A percentile compares a stretch with the other conserved stretches of the same genome.
Evolutionary conservation across 495 filamentous ascomycete species (phyloP).

Genomic region (Elasticomyces elasticus): DNA sequence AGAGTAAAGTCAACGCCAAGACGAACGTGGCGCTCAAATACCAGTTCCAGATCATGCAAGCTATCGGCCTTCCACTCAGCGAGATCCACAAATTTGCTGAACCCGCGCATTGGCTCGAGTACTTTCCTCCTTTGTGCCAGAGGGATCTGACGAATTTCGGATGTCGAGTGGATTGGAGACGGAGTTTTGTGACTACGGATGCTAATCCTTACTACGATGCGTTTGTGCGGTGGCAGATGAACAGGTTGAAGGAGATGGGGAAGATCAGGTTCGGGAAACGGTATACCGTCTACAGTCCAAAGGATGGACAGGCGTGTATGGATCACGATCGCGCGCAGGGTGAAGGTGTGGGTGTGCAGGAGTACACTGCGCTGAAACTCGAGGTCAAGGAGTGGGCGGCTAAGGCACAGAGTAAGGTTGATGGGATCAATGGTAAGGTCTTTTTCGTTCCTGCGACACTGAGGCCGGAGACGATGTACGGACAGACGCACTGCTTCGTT

Average conservation of each 20-base stretch:
- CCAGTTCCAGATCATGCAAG: slow-evolving; percentile 82
- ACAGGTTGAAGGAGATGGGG: slow-evolving; percentile 71
- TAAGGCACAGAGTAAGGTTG: slow-evolving; percentile 50
- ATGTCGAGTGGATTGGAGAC: slow-evolving; percentile 80
- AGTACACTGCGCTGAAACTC: slow-evolving; percentile 87
- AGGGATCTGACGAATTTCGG: slow-evolving; percentile 76
- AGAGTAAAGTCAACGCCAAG: slow-evolving; percentile 89
- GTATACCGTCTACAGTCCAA: slow-evolving; percentile 91
- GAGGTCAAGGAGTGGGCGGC: slow-evolving; percentile 81
- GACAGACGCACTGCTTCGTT: slow-evolving; percentile 92
- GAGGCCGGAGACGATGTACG: slow-evolving; percentile 96
- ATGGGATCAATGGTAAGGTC: slow-evolving; percentile 67
- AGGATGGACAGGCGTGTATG: slow-evolving; percentile 96
- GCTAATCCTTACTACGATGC: slow-evolving; percentile 95
- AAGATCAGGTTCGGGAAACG: slow-evolving; percentile 94
- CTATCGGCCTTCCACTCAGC: slow-evolving; percentile 68
- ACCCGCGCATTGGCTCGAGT: slow-evolving; percentile 74
- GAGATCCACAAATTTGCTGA: slow-evolving; percentile 91
- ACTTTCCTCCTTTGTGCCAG: slow-evolving; percentile 75
- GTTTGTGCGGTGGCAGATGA: slow-evolving; percentile 98
- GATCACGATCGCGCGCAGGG: slow-evolving; percentile 90
- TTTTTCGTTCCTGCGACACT: slow-evolving; percentile 88
- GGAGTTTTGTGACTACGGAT: slow-evolving; percentile 88
- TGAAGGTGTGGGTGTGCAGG: slow-evolving; percentile 81
- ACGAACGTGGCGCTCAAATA: slow-evolving; percentile 73